Conservation (phyloP, 2,329 filamentous ascomycete species). For the Alternaria metachromatica region DNA sequence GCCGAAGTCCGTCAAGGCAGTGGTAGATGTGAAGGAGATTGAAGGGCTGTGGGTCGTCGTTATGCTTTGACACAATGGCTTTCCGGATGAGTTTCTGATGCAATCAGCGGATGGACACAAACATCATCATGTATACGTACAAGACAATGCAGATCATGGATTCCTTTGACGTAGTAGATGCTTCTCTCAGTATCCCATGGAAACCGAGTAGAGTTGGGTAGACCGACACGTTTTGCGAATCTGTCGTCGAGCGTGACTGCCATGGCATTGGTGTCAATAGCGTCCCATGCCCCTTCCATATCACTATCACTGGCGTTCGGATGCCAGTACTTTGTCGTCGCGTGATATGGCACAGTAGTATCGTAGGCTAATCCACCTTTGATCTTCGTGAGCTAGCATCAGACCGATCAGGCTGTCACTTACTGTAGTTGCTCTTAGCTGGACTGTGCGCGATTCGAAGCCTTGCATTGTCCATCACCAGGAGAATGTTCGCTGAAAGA, state of each 20-base stretch:
- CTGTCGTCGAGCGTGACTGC: constrained; percentile 41
- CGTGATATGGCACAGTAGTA: constrained; percentile 33
- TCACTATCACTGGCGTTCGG: constrained; percentile 33
- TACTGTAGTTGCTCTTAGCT: constrained; percentile 36
- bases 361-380: constrained; percentile 40
- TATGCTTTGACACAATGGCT: constrained; percentile 40
- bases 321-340: constrained; percentile 41
- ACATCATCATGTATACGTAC: constrained; percentile 14
- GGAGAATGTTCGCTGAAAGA: constrained; percentile 36
- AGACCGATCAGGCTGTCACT: constrained; percentile 1
- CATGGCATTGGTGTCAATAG: constrained; percentile 42
- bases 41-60: constrained; percentile 29
- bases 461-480: constrained; percentile 36
- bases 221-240: constrained; percentile 29
- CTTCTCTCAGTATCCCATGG: constrained; percentile 46
- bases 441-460: constrained; percentile 23
- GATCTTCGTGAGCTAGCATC: background rate
- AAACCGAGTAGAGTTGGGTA: constrained; percentile 37
- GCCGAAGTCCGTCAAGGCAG: constrained; percentile 42
- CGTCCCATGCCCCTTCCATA: constrained; percentile 43
- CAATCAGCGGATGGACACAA: background rate
- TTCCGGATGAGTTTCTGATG: constrained; percentile 44
- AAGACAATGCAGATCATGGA: constrained; percentile 46
- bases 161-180: constrained; percentile 45
- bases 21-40: constrained; percentile 41